Conservation (phyloP, 1,139 yeast genomes). For the Blastobotrys petasosporus region DNA sequence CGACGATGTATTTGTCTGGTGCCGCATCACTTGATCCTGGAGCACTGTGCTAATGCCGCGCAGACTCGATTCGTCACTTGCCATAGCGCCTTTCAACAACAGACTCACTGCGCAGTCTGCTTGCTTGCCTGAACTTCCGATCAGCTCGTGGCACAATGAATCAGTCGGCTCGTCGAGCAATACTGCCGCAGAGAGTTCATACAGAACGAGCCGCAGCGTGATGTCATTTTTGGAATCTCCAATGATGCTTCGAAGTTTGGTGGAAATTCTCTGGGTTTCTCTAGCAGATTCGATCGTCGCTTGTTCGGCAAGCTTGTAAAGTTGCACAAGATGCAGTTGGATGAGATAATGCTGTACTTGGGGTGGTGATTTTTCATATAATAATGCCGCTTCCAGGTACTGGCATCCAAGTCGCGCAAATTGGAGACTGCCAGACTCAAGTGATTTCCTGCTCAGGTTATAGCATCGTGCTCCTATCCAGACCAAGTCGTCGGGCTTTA, state of each 20-base stretch:
- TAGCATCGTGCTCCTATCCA: background rate
- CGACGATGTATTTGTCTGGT: background rate
- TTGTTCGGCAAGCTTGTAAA: no score
- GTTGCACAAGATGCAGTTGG: no score
- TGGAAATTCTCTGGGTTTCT: background rate
- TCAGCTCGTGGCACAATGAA: constrained; percentile 1
- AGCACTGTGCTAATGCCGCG: background rate
- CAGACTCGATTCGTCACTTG: background rate
- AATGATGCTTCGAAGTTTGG: background rate
- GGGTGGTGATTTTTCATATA: no score
- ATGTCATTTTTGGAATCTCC: background rate
- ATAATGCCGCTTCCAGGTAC: no score
- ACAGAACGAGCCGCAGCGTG: constrained; percentile 1
- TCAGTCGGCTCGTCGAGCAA: background rate
- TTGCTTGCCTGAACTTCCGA: background rate
- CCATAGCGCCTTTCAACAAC: constrained; percentile 1
- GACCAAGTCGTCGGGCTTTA: background rate
- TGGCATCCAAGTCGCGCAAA: no score
- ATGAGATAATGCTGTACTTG: no score
- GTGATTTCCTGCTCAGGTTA: no score
- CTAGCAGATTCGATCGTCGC: background rate
- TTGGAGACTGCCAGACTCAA: no score
- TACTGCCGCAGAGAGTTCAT: background rate
- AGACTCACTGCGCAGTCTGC: constrained; percentile 1
- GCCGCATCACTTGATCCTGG: background rate